Base-by-base conservation (phyloP, 352 stramenopile genomes). In the Phytopythium boreale region DNA sequence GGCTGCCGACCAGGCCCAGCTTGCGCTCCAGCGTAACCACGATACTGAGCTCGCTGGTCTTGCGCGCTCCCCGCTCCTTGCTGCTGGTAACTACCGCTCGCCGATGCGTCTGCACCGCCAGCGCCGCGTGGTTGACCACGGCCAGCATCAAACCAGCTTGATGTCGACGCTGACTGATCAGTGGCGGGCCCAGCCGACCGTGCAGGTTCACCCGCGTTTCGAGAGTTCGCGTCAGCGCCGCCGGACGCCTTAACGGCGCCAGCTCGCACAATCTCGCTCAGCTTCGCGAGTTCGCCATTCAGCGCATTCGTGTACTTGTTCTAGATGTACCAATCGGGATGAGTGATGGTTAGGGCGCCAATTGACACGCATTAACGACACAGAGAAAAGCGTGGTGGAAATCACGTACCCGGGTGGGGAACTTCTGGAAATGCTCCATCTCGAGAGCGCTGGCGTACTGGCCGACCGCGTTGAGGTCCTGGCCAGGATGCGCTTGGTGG, bases 371-470 rank as follows among this genome's bases (percentile, higher is more conserved):
- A 4, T 10, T 3, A 20, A 24, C 24, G 20, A 51, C 22, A 34
- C 10, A 14, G 10, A 27, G 0, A 8, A 43, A 4, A 37, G 49
- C 6, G n/a, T 17, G n/a, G 2, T 15, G 12, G 22, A 27, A 5
- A 14, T 12, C 0, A n/a, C 61, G 14, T 74, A 92, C 84, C 63
- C 71, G 58, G 4, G 67, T 80, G 0, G 69, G 24, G 0, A 72
- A 55, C 61, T 82, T 80, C 27, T 75, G 70, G 39, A 80, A 93
- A 14, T 81, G 72, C 39, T 88, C 78, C 73, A 90, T 86, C 74
- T 93, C 84, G 19, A 92, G 57, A 26, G 75, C 85, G 5, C 77
- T 89, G 9, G 84, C 84, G n/a, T 88, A 62, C 26, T 86, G 69
- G 0, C 80, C 77, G 31, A 90, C 70, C 34, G 71, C 66, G 0